Evolutionary conservation across 306 rosid species (phyloP).

Genomic region (Erythrophleum fordii): DNA sequence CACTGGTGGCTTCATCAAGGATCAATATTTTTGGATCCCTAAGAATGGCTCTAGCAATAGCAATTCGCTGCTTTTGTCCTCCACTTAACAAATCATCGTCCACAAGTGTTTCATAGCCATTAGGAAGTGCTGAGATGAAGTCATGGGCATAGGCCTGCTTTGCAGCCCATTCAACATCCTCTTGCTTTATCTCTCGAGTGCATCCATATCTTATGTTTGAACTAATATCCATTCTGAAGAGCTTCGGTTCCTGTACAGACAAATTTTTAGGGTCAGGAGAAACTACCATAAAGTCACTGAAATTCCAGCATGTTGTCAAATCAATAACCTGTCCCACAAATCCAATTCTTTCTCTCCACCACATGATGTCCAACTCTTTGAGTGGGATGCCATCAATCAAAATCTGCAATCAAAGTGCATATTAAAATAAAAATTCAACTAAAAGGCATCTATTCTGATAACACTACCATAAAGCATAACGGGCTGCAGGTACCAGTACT

Average conservation of each 20-base stretch:
- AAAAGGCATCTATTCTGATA: background rate
- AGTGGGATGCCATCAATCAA: constrained; percentile 79
- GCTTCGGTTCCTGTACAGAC: constrained; percentile 80
- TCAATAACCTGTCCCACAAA: constrained; percentile 87
- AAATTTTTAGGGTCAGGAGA: constrained; percentile 28
- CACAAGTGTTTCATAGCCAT: constrained; percentile 83
- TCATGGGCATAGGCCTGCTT: constrained; percentile 91
- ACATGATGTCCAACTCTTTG: constrained; percentile 71
- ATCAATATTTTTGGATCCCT: constrained; percentile 93
- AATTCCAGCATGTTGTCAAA: constrained; percentile 33
- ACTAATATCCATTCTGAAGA: constrained; percentile 82
- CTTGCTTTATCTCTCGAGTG: constrained; percentile 61
- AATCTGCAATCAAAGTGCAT: constrained; percentile 59
- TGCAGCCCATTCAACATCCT: constrained; percentile 95
- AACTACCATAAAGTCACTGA: background rate
- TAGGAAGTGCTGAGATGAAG: constrained; percentile 80
- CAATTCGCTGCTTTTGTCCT: constrained; percentile 96
- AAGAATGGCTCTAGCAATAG: constrained; percentile 93
- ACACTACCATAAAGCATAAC: constrained; percentile 1
- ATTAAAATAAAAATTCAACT: constrained; percentile 5
- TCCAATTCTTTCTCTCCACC: constrained; percentile 98
- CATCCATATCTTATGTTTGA: constrained; percentile 95
- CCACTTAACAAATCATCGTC: constrained; percentile 97
- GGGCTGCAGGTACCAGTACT: background rate
- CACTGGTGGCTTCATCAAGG: constrained; percentile 98